Conservation (phyloP, 257 asterid genomes). For the Nicotiana undulata region DNA sequence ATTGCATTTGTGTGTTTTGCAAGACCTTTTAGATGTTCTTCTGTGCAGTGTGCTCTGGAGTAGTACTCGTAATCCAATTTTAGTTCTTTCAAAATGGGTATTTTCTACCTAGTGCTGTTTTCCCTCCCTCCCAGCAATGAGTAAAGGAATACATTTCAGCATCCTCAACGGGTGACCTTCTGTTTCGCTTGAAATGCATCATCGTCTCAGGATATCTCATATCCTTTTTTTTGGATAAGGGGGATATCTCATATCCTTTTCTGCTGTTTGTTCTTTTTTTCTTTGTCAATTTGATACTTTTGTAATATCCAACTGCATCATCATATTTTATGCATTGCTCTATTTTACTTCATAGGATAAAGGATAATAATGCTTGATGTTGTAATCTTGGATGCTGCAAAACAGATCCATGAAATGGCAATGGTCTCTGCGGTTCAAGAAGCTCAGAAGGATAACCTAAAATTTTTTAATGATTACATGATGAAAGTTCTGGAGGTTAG, state of each 20-base stretch:
- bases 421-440: constrained; percentile 94
- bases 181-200: background rate
- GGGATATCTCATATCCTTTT: background rate
- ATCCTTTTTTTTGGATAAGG: too few species aligned
- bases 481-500: constrained; percentile 90
- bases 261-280: background rate
- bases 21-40: background rate
- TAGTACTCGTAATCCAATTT: background rate
- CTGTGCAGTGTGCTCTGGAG: background rate
- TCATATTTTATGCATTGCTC: background rate
- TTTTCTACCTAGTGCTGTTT: background rate
- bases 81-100: background rate
- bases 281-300: background rate
- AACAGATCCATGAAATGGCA: constrained; percentile 95
- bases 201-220: background rate
- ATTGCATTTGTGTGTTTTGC: background rate
- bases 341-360: background rate
- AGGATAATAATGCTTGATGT: constrained; percentile 7
- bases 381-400: constrained; percentile 17
- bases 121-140: background rate
- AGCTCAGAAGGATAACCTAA: constrained; percentile 89
- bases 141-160: background rate
- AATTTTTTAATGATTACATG: constrained; percentile 85
- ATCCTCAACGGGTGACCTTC: background rate
- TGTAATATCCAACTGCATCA: background rate